Evolutionary conservation across 345 rosid genomes (phyloP).

Genomic region (Excoecaria cochinchinensis): DNA sequence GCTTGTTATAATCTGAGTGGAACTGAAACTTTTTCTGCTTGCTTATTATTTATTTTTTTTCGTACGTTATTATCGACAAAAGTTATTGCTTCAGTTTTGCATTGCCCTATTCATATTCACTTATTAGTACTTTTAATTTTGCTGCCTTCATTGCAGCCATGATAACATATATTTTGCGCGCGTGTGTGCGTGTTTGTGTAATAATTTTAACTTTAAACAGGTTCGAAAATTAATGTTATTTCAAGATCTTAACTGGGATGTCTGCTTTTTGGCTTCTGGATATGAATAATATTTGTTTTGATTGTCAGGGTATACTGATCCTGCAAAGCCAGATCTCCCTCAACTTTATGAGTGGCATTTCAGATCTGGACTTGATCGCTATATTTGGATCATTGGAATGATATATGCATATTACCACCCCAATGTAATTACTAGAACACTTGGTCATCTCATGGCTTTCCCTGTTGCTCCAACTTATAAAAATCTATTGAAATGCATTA

Average conservation of each 20-base stretch:
- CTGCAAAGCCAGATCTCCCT: constrained; percentile 84
- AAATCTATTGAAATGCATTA: constrained; percentile 22
- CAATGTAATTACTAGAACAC: constrained; percentile 49
- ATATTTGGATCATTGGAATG: constrained; percentile 95
- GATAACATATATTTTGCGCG: no score
- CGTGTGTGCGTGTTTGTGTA: no score
- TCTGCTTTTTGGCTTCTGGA: constrained; percentile 4
- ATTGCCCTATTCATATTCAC: not conserved
- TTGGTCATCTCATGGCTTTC: constrained; percentile 6
- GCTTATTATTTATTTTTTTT: not conserved
- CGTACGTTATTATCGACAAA: not conserved
- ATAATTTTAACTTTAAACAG: not conserved
- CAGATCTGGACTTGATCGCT: constrained; percentile 98
- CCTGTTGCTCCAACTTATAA: constrained; percentile 8
- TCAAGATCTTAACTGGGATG: not conserved
- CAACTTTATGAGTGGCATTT: constrained; percentile 92
- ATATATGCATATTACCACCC: constrained; percentile 94
- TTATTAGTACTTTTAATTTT: not conserved
- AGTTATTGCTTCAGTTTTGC: not conserved
- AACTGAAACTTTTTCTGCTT: not conserved
- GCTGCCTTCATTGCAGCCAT: not conserved
- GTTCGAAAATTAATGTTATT: not conserved
- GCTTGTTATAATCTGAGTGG: not conserved
- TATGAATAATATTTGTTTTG: constrained; percentile 13
- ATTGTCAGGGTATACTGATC: constrained; percentile 78